Conservation (phyloP, 2,329 filamentous ascomycete genomes). For the Fusarium humuli region DNA sequence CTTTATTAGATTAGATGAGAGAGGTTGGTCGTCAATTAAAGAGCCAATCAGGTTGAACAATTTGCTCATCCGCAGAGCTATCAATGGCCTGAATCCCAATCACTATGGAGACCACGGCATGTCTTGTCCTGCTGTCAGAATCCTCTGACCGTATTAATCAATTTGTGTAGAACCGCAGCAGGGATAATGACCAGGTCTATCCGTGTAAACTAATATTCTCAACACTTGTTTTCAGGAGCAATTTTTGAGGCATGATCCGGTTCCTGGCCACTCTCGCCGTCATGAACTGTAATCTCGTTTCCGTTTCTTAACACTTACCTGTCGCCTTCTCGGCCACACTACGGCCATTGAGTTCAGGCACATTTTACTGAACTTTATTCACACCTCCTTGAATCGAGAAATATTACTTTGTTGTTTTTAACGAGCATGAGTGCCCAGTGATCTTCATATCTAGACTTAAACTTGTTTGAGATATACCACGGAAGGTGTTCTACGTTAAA, state of each 20-base stretch:
- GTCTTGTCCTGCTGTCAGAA: conserved; percentile 2
- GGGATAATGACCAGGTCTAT: conserved; percentile 3
- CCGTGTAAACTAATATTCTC: neutral
- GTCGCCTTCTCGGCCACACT: neutral
- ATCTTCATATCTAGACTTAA: neutral
- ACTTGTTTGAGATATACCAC: neutral
- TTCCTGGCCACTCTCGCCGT: neutral
- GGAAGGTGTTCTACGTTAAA: neutral
- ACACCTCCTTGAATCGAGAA: conserved; percentile 1
- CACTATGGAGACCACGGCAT: conserved; percentile 27
- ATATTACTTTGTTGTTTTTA: neutral
- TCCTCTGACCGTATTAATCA: neutral
- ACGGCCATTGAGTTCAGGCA: neutral
- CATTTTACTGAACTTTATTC: neutral
- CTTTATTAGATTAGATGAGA: neutral
- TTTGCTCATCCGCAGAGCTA: conserved; percentile 26
- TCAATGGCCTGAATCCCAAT: conserved; percentile 32
- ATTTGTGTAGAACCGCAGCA: neutral
- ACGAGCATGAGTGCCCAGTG: neutral
- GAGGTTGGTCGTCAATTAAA: neutral
- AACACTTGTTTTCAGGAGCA: neutral
- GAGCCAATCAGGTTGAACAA: conserved; percentile 15
- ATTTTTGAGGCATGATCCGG: neutral
- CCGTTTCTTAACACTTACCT: neutral
- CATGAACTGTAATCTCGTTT: conserved; percentile 9